These are phyloP conservation scores for Irineochytrium annulatum DNA, from an alignment of 192 early-diverging fungal species.

Conservation along the genomic window DNA sequence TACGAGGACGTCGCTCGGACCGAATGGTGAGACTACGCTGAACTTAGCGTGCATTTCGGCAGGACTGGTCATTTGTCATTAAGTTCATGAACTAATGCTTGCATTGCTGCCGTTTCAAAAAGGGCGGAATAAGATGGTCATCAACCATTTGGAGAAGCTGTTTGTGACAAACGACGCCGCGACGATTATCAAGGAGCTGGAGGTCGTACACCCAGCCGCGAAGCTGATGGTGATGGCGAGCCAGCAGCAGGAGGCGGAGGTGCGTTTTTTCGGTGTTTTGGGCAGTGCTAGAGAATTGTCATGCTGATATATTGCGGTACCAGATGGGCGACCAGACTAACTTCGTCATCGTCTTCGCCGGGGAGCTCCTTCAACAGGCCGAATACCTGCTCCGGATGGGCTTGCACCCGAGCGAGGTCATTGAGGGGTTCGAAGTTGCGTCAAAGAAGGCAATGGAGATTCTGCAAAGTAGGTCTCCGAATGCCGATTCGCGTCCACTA, in stretches of 20 bases:
- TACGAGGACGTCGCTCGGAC: slow-evolving; percentile 91
- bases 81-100: neutral
- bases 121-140: slow-evolving; percentile 99
- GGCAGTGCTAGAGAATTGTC: too few relatives aligned
- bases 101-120: neutral
- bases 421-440: slow-evolving; percentile 91
- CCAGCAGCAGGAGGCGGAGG: slow-evolving; percentile 96
- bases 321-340: slow-evolving; percentile 94
- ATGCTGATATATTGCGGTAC: neutral
- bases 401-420: slow-evolving; percentile 89
- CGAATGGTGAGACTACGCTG: slow-evolving; percentile 70
- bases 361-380: slow-evolving; percentile 91
- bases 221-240: slow-evolving; percentile 93
- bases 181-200: slow-evolving; percentile 94
- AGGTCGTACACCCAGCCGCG: slow-evolving; percentile 96
- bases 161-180: slow-evolving; percentile 99
- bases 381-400: slow-evolving; percentile 92
- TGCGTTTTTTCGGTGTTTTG: slow-evolving; percentile 19
- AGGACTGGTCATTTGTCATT: neutral
- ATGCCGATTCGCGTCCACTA: neutral
- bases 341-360: slow-evolving; percentile 90
- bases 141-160: slow-evolving; percentile 97
- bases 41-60: neutral
- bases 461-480: slow-evolving; percentile 62
- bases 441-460: slow-evolving; percentile 75